phyloP scores from a whole-genome alignment of 179 eudicot genomes.

The Silene vulgaris region DNA sequence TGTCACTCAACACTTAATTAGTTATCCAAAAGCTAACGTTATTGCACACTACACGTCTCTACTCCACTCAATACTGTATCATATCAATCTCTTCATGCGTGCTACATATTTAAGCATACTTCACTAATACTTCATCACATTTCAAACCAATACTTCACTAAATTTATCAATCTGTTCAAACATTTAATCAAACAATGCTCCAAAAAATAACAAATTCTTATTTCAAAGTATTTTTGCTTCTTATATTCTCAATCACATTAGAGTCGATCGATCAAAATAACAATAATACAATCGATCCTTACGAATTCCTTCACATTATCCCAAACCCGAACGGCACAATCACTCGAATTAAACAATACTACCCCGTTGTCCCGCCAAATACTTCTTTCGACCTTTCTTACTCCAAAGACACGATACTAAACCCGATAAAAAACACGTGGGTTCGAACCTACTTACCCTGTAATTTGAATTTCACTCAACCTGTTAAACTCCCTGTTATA shows the following conservation, averaged over 20 bases:
- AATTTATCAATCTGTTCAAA: neutral
- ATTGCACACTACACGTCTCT: constrained; percentile 6
- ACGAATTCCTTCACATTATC: constrained; percentile 17
- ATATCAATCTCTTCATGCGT: too few species aligned
- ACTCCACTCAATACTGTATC: neutral
- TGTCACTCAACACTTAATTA: too few species aligned
- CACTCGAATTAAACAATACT: constrained; percentile 17
- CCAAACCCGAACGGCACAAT: constrained; percentile 28
- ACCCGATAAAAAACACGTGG: constrained; percentile 31
- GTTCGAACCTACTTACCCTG: constrained; percentile 17
- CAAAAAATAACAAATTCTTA: neutral
- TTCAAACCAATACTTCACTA: neutral
- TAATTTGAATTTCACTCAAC: constrained; percentile 13
- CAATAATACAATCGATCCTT: constrained; percentile 5
- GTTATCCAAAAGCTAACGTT: constrained; percentile 7
- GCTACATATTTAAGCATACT: neutral
- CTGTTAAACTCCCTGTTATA: constrained; percentile 26
- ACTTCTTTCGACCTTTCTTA: constrained; percentile 17
- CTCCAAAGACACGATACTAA: constrained; percentile 35
- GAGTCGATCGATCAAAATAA: neutral
- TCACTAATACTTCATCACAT: neutral
- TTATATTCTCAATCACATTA: neutral
- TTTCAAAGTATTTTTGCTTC: neutral
- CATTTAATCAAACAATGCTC: neutral
- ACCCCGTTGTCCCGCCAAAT: constrained; percentile 21